Conservation (phyloP, 768 basidiomycete species). For the Arthromyces matolae region DNA sequence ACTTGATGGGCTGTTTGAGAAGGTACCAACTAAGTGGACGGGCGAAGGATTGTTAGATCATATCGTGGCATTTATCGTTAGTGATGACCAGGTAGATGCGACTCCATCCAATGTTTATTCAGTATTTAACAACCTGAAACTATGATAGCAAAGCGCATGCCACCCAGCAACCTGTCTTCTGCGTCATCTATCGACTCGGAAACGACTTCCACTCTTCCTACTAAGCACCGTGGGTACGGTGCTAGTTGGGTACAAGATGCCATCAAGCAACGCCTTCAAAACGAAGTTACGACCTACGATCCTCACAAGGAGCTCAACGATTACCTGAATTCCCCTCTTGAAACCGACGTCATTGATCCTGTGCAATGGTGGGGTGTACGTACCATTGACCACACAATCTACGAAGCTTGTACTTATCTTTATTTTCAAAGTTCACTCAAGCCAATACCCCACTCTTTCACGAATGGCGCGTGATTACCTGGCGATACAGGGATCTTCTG, state of each 20-base stretch:
- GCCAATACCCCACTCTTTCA: conserved; percentile 22
- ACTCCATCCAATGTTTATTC: not conserved
- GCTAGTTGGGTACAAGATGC: not conserved
- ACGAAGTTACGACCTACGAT: not conserved
- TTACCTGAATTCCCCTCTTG: not conserved
- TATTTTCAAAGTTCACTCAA: conserved; percentile 5
- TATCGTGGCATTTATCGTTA: conserved; percentile 4
- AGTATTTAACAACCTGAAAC: too few relatives aligned
- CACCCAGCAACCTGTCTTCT: too few relatives aligned
- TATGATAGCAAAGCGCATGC: too few relatives aligned
- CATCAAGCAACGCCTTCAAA: not conserved
- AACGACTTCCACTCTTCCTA: too few relatives aligned
- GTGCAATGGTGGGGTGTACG: not conserved
- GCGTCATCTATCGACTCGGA: too few relatives aligned
- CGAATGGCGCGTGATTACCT: conserved; percentile 23
- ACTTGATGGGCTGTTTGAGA: not conserved
- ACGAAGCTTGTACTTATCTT: not conserved
- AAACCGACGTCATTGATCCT: not conserved
- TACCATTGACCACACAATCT: too few relatives aligned
- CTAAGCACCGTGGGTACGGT: not conserved
- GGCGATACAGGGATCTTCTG: conserved; percentile 26
- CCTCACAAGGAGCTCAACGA: not conserved
- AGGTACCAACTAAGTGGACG: conserved; percentile 3
- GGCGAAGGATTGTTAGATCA: conserved; percentile 1
- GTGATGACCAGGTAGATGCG: conserved; percentile 3